Conservation (phyloP, 2,329 filamentous ascomycete species). For the Cercospora sp. region DNA sequence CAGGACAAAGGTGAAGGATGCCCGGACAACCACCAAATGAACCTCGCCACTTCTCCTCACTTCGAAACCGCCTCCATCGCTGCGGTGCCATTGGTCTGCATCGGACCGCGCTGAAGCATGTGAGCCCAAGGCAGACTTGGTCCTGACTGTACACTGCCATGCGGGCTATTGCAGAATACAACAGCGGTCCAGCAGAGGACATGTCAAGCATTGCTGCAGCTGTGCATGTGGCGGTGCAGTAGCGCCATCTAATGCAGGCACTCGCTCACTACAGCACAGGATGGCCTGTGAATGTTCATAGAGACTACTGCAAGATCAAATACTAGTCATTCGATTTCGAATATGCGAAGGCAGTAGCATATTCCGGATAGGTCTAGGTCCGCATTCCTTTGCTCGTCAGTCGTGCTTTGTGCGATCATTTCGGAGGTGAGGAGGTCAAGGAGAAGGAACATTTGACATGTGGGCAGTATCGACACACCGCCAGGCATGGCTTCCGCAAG, state of each 20-base stretch:
- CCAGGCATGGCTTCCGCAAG: background rate
- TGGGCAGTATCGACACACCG: background rate
- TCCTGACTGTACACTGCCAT: background rate
- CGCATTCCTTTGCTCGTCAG: background rate
- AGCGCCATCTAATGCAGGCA: background rate
- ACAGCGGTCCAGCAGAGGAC: background rate
- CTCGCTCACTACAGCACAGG: background rate
- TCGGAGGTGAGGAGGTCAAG: background rate
- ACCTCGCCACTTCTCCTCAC: background rate
- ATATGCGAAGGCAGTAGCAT: no score
- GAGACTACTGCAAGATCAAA: background rate
- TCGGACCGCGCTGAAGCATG: background rate
- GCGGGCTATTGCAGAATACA: background rate
- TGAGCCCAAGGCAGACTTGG: background rate
- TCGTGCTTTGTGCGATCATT: background rate
- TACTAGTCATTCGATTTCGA: background rate
- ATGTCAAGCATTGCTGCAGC: background rate
- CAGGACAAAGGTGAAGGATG: slow-evolving; percentile 4
- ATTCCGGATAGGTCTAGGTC: background rate
- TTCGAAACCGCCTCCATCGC: background rate
- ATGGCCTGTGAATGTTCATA: background rate
- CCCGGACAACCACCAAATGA: slow-evolving; percentile 9
- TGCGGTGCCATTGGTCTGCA: background rate
- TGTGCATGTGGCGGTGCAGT: background rate
- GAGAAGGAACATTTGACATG: background rate